phyloP scores from a whole-genome alignment of 2,329 filamentous ascomycete species.

The Zasmidium cellare region DNA sequence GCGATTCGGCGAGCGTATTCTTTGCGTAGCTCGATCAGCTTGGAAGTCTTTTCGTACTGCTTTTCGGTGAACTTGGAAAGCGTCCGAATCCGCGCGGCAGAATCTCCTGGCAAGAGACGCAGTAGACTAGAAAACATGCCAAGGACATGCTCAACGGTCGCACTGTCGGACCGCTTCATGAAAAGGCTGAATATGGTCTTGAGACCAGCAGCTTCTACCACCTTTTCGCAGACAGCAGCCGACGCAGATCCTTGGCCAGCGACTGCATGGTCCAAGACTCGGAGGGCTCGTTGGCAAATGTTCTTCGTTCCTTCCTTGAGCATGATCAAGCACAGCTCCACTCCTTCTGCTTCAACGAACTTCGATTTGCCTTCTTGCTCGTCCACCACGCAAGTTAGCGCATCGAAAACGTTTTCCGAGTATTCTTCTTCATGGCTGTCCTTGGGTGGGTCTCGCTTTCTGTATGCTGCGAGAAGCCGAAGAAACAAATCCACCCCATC shows the following conservation, averaged over 20 bases:
- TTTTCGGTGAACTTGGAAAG: slow-evolving; percentile 96
- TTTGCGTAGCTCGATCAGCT: slow-evolving; percentile 68
- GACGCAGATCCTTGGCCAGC: slow-evolving; percentile 53
- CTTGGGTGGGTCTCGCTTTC: slow-evolving; percentile 80
- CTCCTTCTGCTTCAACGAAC: slow-evolving; percentile 85
- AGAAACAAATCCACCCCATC: slow-evolving; percentile 79
- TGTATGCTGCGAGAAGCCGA: slow-evolving; percentile 80
- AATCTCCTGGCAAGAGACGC: slow-evolving; percentile 74
- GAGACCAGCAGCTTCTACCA: slow-evolving; percentile 82
- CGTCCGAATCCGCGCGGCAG: slow-evolving; percentile 74
- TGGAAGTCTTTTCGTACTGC: slow-evolving; percentile 80
- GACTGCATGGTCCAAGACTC: slow-evolving; percentile 80
- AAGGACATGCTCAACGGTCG: slow-evolving; percentile 75
- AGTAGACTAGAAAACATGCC: slow-evolving; percentile 83
- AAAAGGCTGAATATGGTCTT: slow-evolving; percentile 85
- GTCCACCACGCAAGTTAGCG: slow-evolving; percentile 76
- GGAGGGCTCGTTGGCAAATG: slow-evolving; percentile 71
- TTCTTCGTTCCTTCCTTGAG: slow-evolving; percentile 83
- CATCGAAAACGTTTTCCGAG: slow-evolving; percentile 90
- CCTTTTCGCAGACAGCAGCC: slow-evolving; percentile 64
- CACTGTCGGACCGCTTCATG: slow-evolving; percentile 73
- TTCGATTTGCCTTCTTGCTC: slow-evolving; percentile 72
- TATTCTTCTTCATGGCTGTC: slow-evolving; percentile 91
- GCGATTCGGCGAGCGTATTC: slow-evolving; percentile 67
- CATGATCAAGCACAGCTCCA: slow-evolving; percentile 91